Base-by-base conservation (phyloP, 2,329 filamentous ascomycete species). In the Ophiosphaerella korrae region DNA sequence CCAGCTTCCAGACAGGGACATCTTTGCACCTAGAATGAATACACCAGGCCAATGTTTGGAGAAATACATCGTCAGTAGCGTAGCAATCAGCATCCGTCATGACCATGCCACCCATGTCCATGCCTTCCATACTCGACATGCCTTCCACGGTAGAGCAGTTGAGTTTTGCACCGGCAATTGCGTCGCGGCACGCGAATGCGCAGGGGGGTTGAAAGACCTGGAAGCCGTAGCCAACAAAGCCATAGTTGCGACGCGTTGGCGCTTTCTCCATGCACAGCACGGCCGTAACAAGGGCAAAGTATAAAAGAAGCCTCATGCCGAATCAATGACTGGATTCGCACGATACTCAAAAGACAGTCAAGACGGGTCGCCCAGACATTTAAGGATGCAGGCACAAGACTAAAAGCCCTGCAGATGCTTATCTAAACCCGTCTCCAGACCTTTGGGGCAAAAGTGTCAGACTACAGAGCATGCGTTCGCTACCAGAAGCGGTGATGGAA, bases 1-100 rank as follows among this genome's bases (percentile, higher is more conserved):
- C 60, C 16, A 60, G 40, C 33, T 55, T 48, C 54, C 48, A 64
- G 11, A 29, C 26, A 14, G 37, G 14, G 3, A 52, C 18, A 4
- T 47, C 43, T 13, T 39, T 16, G 50, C 61, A 64, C 21, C 48
- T 44, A 13, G 45, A 24, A n/a, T 34, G 46, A 4, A 64, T 56
- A 43, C 61, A 64, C 23, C 43, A 59, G n/a, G 61, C 61, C 32
- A 62, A 35, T 7, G 59, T 57, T 32, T 55, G 45, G 6, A 64
- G 45, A 44, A 56, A 64, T 5, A 44, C 29, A 37, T 61, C 55
- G 45, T 64, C 48, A 3, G 45, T 58, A 8, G 60, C 57, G 35
- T 57, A 57, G 45, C 60, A 64, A 9, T 58, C 38, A n/a, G 60
- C 46, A 18, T 46, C 42, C 3, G 58, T 49, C 52, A 52, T 52